Base-by-base conservation (phyloP, 331 rosid species). In the Telfairia occidentalis region DNA sequence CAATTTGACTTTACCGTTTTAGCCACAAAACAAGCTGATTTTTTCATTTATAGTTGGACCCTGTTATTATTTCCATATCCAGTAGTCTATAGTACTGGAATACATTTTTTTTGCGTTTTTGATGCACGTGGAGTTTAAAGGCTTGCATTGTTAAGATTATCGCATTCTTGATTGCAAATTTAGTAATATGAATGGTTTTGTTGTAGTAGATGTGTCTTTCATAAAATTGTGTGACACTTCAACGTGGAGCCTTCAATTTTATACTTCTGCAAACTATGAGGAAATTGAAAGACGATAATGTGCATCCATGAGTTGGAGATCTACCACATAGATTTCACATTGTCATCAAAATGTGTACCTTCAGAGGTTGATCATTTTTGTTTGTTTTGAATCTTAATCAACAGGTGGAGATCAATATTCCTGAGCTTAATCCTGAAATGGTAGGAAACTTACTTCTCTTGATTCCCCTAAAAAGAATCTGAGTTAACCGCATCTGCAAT, bases 381-480 rank as follows among this genome's bases (percentile, higher is more conserved):
- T 42, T 43, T 74, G 37, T 35, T 84, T 80, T 82, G 18, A 82
- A 29, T 78, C 76, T 75, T 59, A 78, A 83, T 72, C 58, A 54
- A 74, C 87, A 94, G 97, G 98, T 94, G 80, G 96, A 94, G 83
- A 94, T 83, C 72, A 90, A 91, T 88, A 94, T 94, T 77, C 97
- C 97, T 30, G 98, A 91, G 81, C 84, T 94, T 82, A 94, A 94
- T 81, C 96, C 97, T 23, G 97, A 94, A 82, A 89, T 87, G 98
- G 98, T 94, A 84, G 85, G 42, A 32, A 34, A 53, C 72, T n/a
- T n/a, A 61, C 76, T 77, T 48, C 76, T 76, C 55, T 50, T 45
- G 18, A 46, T 24, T 26, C 34, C 38, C 67, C 78, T 38, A 37
- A 74, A 58, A 74, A 42, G 21, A 18, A 23, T 23, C 61, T 81